Evolutionary conservation across 2,329 filamentous ascomycete species (phyloP).

Genomic region (Curvularia hawaiiensis): DNA sequence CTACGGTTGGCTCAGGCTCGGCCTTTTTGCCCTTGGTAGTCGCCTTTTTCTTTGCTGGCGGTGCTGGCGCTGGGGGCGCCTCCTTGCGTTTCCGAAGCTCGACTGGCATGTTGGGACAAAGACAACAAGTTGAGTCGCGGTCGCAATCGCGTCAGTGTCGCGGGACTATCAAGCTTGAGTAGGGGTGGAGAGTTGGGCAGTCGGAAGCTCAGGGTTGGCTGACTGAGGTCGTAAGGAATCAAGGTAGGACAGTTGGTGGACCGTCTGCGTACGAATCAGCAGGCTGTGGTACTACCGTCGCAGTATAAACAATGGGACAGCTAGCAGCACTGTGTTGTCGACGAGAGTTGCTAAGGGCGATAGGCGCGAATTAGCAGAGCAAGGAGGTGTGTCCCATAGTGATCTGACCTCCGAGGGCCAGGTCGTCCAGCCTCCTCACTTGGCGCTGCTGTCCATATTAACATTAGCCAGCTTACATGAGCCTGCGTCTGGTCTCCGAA

Average conservation of each 20-base stretch:
- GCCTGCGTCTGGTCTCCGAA: slow-evolving; percentile 33
- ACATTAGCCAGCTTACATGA: slow-evolving; percentile 45
- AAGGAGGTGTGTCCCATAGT: slow-evolving; percentile 5
- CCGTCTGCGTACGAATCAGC: slow-evolving; percentile 13
- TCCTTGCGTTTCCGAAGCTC: slow-evolving; percentile 69
- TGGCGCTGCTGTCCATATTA: slow-evolving; percentile 35
- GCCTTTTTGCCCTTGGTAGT: slow-evolving; percentile 46
- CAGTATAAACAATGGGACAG: slow-evolving; percentile 15
- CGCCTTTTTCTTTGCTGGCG: slow-evolving; percentile 55
- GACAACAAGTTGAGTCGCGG: slow-evolving; percentile 31
- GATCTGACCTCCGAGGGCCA: slow-evolving; percentile 5
- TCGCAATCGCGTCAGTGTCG: slow-evolving; percentile 30
- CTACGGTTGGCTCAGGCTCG: slow-evolving; percentile 37
- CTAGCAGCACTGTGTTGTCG: slow-evolving; percentile 9
- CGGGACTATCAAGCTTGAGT: slow-evolving; percentile 9
- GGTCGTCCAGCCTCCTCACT: slow-evolving; percentile 38
- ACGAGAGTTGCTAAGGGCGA: slow-evolving; percentile 6
- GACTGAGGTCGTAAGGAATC: slow-evolving; percentile 9
- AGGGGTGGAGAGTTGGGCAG: slow-evolving; percentile 9
- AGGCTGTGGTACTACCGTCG: slow-evolving; percentile 20
- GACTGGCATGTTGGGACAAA: slow-evolving; percentile 50
- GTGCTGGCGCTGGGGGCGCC: slow-evolving; percentile 55
- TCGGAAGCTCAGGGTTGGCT: slow-evolving; percentile 4
- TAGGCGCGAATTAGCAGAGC: slow-evolving; percentile 7
- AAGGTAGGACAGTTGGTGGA: slow-evolving; percentile 22